A percentile compares a stretch with the other conserved stretches of the same genome.
These are phyloP conservation scores for Boletus sp. DNA, from an alignment of 768 basidiomycete genomes.

Conservation along the genomic window DNA sequence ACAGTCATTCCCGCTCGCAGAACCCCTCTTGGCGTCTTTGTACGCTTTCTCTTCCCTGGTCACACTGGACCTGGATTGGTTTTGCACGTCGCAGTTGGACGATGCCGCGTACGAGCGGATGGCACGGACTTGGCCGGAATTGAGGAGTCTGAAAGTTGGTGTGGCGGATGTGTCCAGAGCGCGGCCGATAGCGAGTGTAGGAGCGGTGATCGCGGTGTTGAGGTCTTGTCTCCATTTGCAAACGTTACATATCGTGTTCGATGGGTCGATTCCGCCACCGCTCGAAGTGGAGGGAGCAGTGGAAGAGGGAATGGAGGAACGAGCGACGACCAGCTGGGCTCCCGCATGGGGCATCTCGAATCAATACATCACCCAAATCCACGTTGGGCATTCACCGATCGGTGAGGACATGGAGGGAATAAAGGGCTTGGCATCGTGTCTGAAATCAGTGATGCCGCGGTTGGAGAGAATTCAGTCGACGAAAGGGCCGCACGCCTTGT, in stretches of 20 bases:
- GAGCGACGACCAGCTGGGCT: neutral
- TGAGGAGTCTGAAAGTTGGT: constrained; percentile 14
- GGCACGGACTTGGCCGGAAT: constrained; percentile 9
- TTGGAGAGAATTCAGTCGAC: neutral
- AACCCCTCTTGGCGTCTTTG: constrained; percentile 2
- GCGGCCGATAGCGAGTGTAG: constrained; percentile 11
- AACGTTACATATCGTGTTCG: constrained; percentile 14
- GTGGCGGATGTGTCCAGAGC: neutral
- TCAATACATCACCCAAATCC: constrained; percentile 5
- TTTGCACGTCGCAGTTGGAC: constrained; percentile 7
- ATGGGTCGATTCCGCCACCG: constrained; percentile 11
- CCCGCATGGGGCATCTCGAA: constrained; percentile 7
- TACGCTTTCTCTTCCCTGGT: constrained; percentile 6
- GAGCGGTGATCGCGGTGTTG: constrained; percentile 15
- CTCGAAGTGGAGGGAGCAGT: neutral
- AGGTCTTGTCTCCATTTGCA: constrained; percentile 9
- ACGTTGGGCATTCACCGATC: constrained; percentile 16
- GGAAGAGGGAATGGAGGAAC: neutral
- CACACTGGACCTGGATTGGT: constrained; percentile 10
- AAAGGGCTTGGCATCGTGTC: constrained; percentile 5
- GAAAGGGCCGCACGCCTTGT: neutral
- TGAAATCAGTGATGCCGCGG: constrained; percentile 12
- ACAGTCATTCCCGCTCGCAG: constrained; percentile 3
- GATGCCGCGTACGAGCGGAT: constrained; percentile 9
- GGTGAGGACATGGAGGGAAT: neutral